Base-by-base conservation (phyloP, 2,329 filamentous ascomycete genomes). In the Dactylella cylindrospora region DNA sequence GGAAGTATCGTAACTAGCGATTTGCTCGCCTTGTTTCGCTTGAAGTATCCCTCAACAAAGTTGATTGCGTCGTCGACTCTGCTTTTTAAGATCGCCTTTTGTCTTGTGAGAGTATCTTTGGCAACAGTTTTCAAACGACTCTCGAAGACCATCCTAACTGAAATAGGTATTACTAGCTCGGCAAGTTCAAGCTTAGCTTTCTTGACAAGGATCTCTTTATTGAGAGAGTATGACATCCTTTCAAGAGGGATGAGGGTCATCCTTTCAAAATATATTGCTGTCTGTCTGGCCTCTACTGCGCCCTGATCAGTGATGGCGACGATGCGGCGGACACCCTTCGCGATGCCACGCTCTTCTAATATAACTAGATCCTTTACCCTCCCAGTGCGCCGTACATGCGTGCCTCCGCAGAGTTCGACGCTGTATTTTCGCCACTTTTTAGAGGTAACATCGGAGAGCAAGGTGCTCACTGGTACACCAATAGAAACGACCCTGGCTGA, bases 381-480 rank as follows among this genome's bases (percentile, higher is more conserved):
- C 26, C 88, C 88, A 0, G 91, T 97, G 71, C 89, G 85, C 66
- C 90, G 84, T 29, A 97, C 93, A 73, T 98, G 93, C 2, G 93
- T 98, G 61, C 93, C 93, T 70, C 93, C 93, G 71, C 93, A 98
- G 76, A 98, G 96, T 73, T 98, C 93, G 49, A 98, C 84, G 67
- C 87, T 94, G 70, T 94, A 84, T 70, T 89, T 84, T 66, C 82
- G 80, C 91, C 93, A 97, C 65, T 88, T 83, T 5, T 80, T 77
- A 70, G 95, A 90, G 74, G 87, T 85, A 65, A 88, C 85, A 66
- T 94, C 84, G 57, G 84, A 80, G 22, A 97, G 81, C 64, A 97
- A 83, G 65, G 88, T 84, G 55, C 96, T 90, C 38, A 98, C 81
- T 28, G 93, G 85, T 45, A 90, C 86, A 49, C 93, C 93, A 15